A percentile compares a stretch with the other conserved stretches of the same genome.
Conservation (phyloP, 768 basidiomycete species). For the Botryobasidium botryosum region DNA sequence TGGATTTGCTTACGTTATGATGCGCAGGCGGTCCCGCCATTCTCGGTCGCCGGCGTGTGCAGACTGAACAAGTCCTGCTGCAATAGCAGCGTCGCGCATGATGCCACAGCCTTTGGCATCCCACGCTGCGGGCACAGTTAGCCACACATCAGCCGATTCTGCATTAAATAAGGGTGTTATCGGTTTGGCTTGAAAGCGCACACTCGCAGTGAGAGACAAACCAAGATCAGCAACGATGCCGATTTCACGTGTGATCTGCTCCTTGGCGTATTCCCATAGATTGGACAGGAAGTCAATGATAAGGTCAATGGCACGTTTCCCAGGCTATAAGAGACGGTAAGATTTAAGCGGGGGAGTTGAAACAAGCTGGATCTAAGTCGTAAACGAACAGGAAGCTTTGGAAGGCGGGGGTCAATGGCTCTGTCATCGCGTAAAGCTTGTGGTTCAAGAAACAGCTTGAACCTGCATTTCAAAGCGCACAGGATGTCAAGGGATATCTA, state of each 20-base stretch:
- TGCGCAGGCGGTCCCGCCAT: conserved; percentile 68
- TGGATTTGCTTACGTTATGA: conserved; percentile 45
- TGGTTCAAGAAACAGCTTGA: conserved; percentile 79
- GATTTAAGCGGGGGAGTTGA: neutral
- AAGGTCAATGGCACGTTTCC: conserved; percentile 60
- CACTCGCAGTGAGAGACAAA: conserved; percentile 20
- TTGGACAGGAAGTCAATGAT: conserved; percentile 72
- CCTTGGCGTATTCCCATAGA: conserved; percentile 75
- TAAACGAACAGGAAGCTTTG: conserved; percentile 53
- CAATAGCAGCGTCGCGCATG: conserved; percentile 73
- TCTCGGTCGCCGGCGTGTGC: conserved; percentile 47
- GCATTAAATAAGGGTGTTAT: too few relatives aligned
- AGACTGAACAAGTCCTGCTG: conserved; percentile 62
- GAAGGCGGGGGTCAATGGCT: conserved; percentile 58
- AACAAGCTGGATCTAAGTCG: too few relatives aligned
- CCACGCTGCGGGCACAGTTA: conserved; percentile 86
- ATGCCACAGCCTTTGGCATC: conserved; percentile 70
- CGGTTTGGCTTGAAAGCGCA: neutral
- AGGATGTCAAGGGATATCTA: neutral
- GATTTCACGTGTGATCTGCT: conserved; percentile 74
- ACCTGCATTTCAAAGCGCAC: conserved; percentile 26
- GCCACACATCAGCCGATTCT: conserved; percentile 73
- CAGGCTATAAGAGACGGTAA: conserved; percentile 29
- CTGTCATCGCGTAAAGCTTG: conserved; percentile 56
- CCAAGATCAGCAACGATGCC: conserved; percentile 74